phyloP scores from a whole-genome alignment of 2,329 filamentous ascomycete genomes.

The Tothia fuscella region DNA sequence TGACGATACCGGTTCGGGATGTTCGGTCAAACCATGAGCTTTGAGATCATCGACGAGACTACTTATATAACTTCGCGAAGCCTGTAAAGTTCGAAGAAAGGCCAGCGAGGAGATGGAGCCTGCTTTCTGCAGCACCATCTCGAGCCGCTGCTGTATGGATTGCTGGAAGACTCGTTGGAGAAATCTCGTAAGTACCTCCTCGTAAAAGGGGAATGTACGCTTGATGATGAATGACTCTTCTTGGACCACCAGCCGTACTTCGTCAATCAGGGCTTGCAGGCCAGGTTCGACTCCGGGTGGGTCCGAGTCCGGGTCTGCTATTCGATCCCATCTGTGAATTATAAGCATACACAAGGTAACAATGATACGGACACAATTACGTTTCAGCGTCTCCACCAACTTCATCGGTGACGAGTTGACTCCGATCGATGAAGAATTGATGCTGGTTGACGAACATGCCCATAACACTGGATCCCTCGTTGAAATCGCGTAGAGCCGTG shows the following conservation, averaged over 20 bases:
- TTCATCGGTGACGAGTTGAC: slow-evolving; percentile 82
- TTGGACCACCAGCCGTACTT: slow-evolving; percentile 90
- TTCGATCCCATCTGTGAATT: slow-evolving; percentile 77
- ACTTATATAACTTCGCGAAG: slow-evolving; percentile 80
- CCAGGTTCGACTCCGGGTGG: slow-evolving; percentile 85
- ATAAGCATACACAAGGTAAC: background rate
- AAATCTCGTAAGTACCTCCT: slow-evolving; percentile 86
- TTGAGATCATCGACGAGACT: slow-evolving; percentile 86
- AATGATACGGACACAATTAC: slow-evolving; percentile 13
- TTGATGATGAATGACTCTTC: slow-evolving; percentile 97
- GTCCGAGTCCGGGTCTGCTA: slow-evolving; percentile 89
- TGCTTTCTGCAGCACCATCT: slow-evolving; percentile 92
- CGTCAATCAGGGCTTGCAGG: slow-evolving; percentile 81
- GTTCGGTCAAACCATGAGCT: slow-evolving; percentile 83
- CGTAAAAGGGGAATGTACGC: slow-evolving; percentile 89
- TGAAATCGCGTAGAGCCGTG: slow-evolving; percentile 88
- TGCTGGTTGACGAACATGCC: slow-evolving; percentile 97
- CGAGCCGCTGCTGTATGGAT: slow-evolving; percentile 88
- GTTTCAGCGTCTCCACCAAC: slow-evolving; percentile 57
- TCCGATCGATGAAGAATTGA: slow-evolving; percentile 96
- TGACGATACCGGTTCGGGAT: slow-evolving; percentile 81
- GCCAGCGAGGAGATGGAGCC: slow-evolving; percentile 83
- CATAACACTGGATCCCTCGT: slow-evolving; percentile 88
- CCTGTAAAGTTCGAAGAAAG: slow-evolving; percentile 81
- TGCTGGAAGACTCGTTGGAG: slow-evolving; percentile 95